Percentiles rank a stretch among this genome's conserved stretches.
Evolutionary conservation across 352 stramenopile genomes (phyloP).

Genomic region (Phytophthora pisi): DNA sequence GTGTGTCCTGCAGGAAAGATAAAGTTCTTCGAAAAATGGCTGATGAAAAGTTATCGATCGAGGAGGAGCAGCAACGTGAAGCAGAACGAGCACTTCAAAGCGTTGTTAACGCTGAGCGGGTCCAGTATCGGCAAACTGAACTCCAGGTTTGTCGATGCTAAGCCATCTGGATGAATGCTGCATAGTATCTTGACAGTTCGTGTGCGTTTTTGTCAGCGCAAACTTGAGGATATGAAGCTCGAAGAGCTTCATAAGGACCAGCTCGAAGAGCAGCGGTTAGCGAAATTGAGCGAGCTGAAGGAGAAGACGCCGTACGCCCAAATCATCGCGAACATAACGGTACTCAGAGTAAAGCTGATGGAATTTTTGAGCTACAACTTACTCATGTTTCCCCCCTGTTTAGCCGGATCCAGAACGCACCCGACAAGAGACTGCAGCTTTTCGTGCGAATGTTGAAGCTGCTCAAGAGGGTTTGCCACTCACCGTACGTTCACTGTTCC

Average conservation of each 20-base stretch:
- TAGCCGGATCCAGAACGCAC: constrained; percentile 69
- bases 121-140: constrained; percentile 61
- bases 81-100: constrained; percentile 42
- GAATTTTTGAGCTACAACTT: background rate
- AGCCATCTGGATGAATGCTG: background rate
- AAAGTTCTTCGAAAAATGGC: constrained; percentile 54
- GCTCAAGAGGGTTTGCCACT: constrained; percentile 61
- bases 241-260: constrained; percentile 35
- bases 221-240: constrained; percentile 49
- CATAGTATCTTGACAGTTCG: background rate
- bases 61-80: constrained; percentile 43
- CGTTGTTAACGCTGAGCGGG: constrained; percentile 65
- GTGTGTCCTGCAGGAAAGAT: constrained; percentile 30
- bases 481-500: constrained; percentile 32
- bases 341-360: constrained; percentile 15
- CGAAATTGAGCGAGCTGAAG: constrained; percentile 66
- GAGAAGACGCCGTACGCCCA: constrained; percentile 75
- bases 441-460: constrained; percentile 69
- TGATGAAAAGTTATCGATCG: constrained; percentile 39
- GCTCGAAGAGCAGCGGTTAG: constrained; percentile 43
- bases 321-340: constrained; percentile 58
- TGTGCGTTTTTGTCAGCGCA: constrained; percentile 40
- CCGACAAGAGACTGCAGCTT: constrained; percentile 72
- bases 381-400: background rate
- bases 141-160: constrained; percentile 46